Evolutionary conservation across 257 asterid genomes (phyloP), one percentile per base, ranked within the genome.

Genomic region (Salvia splendens): DNA sequence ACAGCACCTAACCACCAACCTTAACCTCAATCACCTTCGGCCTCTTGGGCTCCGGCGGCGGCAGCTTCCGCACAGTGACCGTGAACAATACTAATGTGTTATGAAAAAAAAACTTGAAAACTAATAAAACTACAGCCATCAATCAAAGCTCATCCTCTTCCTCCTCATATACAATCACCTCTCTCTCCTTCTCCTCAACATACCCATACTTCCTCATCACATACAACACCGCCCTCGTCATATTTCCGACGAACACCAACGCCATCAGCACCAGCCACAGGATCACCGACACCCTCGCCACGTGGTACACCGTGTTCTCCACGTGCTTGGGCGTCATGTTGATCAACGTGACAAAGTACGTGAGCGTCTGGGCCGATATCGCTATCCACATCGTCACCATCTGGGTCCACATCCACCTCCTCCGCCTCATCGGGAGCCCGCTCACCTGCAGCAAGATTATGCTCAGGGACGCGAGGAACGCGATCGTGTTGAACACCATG

Each of bases 11-110:
- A 5, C 42, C 12, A 3, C 70, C 71, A 8, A 64, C 33, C 70
- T 61, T 50, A 8, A 71, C 83, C 38, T 75, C 76, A 41, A 76
- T 61, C 3, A 62, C 72, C 76, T 36, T 79, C 0, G 79, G 71
- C 74, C n/a, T 79, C 76, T 75, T 75, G n/a, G 84, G 81, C 77
- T 79, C 67, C 61, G 79, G 86, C 30, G 87, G 82, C 24, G 79
- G 83, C 72, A 66, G 9, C 77, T 82, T 79, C 68, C 73, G 30
- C 64, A 78, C 76, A 58, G 76, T 76, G 36, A 83, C 82, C 11
- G 54, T 64, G 65, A 83, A 45, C 49, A 76, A n/a, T n/a, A n/a
- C n/a, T n/a, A n/a, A n/a, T n/a, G n/a, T n/a, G n/a, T n/a, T n/a
- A n/a, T n/a, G n/a, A n/a, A n/a, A 45, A 45, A 46, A 6, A 46